Conservation (phyloP, 2,329 filamentous ascomycete species). For the Ceratocystis harringtonii region DNA sequence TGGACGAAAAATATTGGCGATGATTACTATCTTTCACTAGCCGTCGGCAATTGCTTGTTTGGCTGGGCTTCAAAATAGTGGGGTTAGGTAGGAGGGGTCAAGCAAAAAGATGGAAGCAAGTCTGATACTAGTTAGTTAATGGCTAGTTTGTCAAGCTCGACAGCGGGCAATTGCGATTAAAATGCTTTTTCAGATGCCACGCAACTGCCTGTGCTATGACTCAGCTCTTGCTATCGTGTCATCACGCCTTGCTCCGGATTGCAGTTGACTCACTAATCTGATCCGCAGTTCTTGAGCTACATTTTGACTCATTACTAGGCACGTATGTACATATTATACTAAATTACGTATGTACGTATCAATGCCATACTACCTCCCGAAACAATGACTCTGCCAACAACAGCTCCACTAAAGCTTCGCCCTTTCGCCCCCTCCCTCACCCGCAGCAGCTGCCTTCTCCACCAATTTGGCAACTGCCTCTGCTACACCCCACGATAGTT, state of each 20-base stretch:
- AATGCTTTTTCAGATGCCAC: neutral
- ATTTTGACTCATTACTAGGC: neutral
- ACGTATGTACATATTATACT: no score
- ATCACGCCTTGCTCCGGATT: neutral
- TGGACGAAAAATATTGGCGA: no score
- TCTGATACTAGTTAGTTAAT: no score
- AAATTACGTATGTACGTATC: no score
- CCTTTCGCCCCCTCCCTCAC: neutral
- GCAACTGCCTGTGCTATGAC: neutral
- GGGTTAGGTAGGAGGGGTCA: no score
- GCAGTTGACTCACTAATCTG: neutral
- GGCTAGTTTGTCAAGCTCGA: neutral
- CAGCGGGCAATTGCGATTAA: neutral
- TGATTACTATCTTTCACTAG: no score
- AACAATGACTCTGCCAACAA: neutral
- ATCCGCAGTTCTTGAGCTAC: neutral
- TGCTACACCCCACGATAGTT: slow-evolving; percentile 46
- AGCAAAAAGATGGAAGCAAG: neutral
- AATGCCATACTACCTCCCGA: neutral
- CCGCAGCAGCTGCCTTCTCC: neutral
- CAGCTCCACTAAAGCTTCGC: slow-evolving; percentile 1
- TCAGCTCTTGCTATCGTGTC: neutral
- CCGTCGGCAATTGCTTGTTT: no score
- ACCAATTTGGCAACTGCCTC: slow-evolving; percentile 33
- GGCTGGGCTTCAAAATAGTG: no score